Percentiles rank a stretch among this genome's conserved stretches.
phyloP scores from a whole-genome alignment of 2,329 filamentous ascomycete species.

The Neoscytalidium dimidiatum region DNA sequence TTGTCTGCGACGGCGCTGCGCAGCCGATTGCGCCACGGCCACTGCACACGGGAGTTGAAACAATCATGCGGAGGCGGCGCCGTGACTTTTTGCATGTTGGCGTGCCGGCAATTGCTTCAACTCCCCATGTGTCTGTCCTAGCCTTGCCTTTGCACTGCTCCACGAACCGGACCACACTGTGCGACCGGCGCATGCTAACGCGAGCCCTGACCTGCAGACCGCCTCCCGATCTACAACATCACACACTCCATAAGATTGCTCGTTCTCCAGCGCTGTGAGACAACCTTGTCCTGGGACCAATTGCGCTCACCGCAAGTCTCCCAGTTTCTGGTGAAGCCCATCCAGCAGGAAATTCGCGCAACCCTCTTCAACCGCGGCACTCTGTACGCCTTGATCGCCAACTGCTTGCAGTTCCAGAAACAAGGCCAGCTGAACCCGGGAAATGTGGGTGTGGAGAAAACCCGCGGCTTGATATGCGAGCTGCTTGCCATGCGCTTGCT shows the following conservation, averaged over 20 bases:
- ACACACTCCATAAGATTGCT: conserved; percentile 88
- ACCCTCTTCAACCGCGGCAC: conserved; percentile 85
- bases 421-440: conserved; percentile 80
- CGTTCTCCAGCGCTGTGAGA: conserved; percentile 83
- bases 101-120: not conserved
- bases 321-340: conserved; percentile 92
- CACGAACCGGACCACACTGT: not conserved
- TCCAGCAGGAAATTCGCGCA: conserved; percentile 82
- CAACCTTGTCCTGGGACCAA: conserved; percentile 91
- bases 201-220: conserved; percentile 57
- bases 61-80: not conserved
- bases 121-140: not conserved
- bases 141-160: not conserved
- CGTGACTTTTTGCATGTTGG: too few species aligned
- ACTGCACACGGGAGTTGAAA: not conserved
- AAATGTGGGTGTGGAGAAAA: conserved; percentile 80
- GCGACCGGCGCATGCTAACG: conserved; percentile 27
- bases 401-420: conserved; percentile 90
- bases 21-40: not conserved
- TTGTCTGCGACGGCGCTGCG: not conserved
- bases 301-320: conserved; percentile 93
- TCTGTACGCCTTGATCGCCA: conserved; percentile 87
- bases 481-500: conserved; percentile 85
- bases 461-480: conserved; percentile 86
- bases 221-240: conserved; percentile 84